Conservation (phyloP, 139 green algal species). For the Coccomyxa sp. region DNA sequence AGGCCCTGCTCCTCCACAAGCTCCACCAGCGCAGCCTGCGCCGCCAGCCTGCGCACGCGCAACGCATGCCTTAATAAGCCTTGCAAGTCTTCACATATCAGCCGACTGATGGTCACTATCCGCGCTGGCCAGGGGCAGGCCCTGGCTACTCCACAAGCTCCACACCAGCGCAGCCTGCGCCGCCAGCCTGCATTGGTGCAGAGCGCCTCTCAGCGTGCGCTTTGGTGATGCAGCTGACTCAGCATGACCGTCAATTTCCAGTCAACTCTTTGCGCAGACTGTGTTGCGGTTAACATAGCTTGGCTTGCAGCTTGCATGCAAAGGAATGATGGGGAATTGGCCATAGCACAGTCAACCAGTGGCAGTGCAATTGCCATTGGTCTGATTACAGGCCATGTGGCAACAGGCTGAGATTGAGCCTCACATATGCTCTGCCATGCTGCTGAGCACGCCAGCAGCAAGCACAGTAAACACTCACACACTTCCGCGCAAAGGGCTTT, state of each 20-base stretch:
- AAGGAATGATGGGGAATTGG: too few relatives aligned
- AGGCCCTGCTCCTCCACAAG: slow-evolving; percentile 8
- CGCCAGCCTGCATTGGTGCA: slow-evolving; percentile 1
- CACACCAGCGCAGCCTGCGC: slow-evolving; percentile 6
- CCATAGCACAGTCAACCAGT: too few relatives aligned
- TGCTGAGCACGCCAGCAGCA: background rate
- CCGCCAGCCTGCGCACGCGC: slow-evolving; percentile 2
- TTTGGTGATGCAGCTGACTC: too few relatives aligned
- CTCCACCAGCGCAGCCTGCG: slow-evolving; percentile 7
- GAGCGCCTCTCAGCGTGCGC: too few relatives aligned
- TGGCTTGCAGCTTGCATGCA: too few relatives aligned
- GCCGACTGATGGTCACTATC: too few relatives aligned
- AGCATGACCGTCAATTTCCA: too few relatives aligned
- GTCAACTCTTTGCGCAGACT: too few relatives aligned
- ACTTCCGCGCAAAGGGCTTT: background rate
- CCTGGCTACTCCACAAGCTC: slow-evolving; percentile 13
- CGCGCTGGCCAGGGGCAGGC: slow-evolving; percentile 4
- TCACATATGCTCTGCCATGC: background rate
- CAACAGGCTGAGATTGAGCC: background rate
- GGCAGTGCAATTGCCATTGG: too few relatives aligned
- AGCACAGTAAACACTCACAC: background rate
- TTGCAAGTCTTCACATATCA: too few relatives aligned
- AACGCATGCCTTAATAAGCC: too few relatives aligned
- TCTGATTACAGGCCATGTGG: background rate
- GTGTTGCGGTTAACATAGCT: too few relatives aligned